Conservation (phyloP, 2,329 filamentous ascomycete species). For the Colletotrichum sp. region DNA sequence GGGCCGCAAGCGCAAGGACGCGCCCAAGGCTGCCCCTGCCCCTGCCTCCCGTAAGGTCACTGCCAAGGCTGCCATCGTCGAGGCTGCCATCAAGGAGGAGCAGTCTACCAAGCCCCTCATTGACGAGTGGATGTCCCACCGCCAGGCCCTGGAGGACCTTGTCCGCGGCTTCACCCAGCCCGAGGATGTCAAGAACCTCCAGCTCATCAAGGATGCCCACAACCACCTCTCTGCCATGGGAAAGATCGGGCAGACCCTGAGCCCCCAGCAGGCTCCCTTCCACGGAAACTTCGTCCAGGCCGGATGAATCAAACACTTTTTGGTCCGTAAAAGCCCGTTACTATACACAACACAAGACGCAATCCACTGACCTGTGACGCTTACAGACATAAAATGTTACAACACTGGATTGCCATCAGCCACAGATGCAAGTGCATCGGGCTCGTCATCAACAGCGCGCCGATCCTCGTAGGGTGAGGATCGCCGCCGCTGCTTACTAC, state of each 20-base stretch:
- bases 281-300: conserved; percentile 29
- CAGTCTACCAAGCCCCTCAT: conserved; percentile 46
- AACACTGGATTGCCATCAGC: conserved; percentile 4
- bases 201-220: conserved; percentile 58
- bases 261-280: conserved; percentile 6
- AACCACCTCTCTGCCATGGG: conserved; percentile 56
- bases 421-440: conserved; percentile 10
- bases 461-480: conserved; percentile 5
- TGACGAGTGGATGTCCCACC: conserved; percentile 66
- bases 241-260: conserved; percentile 50
- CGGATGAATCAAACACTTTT: conserved; percentile 30
- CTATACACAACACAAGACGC: not conserved
- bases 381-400: not conserved
- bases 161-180: conserved; percentile 55
- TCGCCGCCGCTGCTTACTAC: not conserved
- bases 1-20: conserved; percentile 65
- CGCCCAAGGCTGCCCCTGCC: conserved; percentile 39
- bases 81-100: conserved; percentile 36
- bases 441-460: not conserved
- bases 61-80: conserved; percentile 43
- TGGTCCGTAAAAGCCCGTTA: conserved; percentile 11
- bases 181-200: conserved; percentile 56
- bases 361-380: not conserved
- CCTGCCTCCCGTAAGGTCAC: conserved; percentile 53
- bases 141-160: conserved; percentile 66